Percentiles rank a stretch among this genome's conserved stretches.
Conservation (phyloP, 2,329 filamentous ascomycete genomes). For the Trichoderma atrobrunneum region DNA sequence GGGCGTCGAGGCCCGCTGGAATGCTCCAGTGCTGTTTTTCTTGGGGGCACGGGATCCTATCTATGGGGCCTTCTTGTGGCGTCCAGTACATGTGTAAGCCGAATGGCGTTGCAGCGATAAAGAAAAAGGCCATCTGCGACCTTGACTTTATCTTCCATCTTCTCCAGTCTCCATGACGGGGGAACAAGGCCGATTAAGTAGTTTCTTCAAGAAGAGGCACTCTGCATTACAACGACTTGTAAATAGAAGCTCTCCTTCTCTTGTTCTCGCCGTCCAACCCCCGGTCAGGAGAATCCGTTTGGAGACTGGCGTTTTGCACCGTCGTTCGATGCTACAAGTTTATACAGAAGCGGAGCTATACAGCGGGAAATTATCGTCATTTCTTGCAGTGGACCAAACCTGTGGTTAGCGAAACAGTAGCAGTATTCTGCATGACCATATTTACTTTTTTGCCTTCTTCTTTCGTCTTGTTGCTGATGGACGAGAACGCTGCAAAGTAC, state of each 20-base stretch:
- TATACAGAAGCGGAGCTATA: neutral
- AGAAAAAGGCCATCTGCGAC: neutral
- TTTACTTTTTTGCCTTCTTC: neutral
- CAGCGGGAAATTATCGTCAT: constrained; percentile 17
- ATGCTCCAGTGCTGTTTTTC: neutral
- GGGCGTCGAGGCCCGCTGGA: neutral
- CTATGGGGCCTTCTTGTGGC: neutral
- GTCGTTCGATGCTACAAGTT: neutral
- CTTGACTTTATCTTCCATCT: neutral
- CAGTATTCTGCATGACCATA: neutral
- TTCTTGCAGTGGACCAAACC: constrained; percentile 16
- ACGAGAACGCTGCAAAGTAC: neutral
- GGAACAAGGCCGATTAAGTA: neutral
- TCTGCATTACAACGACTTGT: neutral
- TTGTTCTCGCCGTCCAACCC: neutral
- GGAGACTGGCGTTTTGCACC: constrained; percentile 1
- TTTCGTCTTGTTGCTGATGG: neutral
- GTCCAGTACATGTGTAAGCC: neutral
- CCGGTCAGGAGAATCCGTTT: constrained; percentile 15
- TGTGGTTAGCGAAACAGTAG: neutral
- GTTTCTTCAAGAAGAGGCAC: neutral
- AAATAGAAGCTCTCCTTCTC: neutral
- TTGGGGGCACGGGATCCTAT: neutral
- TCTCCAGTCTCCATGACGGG: neutral
- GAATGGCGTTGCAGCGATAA: neutral